Evolutionary conservation across 208 protist genomes (phyloP), one percentile per base, ranked within the genome.

Genomic region (Trypanosoma platydactyli): DNA sequence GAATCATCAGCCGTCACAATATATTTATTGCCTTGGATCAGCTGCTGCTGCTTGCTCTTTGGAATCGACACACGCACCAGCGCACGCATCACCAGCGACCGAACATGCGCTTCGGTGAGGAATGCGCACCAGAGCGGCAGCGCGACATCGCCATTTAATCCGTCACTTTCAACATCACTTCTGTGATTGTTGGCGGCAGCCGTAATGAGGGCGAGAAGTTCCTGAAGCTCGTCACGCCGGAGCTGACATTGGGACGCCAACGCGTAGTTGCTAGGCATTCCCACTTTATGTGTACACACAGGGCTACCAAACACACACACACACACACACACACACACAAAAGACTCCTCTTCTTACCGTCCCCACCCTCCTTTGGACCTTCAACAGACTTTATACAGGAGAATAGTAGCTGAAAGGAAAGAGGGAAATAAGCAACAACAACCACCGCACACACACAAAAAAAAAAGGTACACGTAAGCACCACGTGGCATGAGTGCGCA

Each of bases 11-110:
- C 33, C 33, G 33, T 9, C 33, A 38, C 33, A 1, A 88, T 76
- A 60, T 82, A 89, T 45, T 64, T 62, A 56, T 91, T 94, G 53
- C 53, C 66, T 3, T 71, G 70, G 30, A 94, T 52, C 4, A 91
- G 75, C 5, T 66, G 68, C 22, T 62, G 58, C 22, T 80, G 80
- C 30, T 81, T 71, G 35, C 50, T 80, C 25, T 64, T 57, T 15
- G 84, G 82, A n/a, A 91, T 80, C 11, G 65, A 53, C 6, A 94
- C 80, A 18, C 81, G 82, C 57, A 91, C 84, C 15, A 89, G 55
- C 3, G 84, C 57, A 40, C 82, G 76, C 16, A 70, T 54, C 42
- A 84, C 77, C 33, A 83, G 57, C 1, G 56, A 30, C 7, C 88
- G 84, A 1, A 76, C 65, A 62, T 83, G 71, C n/a, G 75, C 74